Evolutionary conservation across 1,139 yeast species (phyloP).

Genomic region (Scheffersomyces stambukii): DNA sequence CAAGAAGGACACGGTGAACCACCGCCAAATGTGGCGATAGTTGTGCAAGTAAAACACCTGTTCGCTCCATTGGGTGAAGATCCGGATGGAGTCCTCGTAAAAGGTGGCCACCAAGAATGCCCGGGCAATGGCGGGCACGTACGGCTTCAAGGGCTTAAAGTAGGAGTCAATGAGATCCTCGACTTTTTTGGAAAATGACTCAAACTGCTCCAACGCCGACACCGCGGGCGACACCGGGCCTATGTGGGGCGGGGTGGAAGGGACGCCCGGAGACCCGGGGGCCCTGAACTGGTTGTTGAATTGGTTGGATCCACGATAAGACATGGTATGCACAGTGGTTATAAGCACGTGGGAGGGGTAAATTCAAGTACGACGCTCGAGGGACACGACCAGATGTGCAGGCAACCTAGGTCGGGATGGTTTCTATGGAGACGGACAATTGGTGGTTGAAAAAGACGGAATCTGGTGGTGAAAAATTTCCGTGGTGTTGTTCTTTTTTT

Average conservation of each 20-base stretch:
- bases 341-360: too few species aligned
- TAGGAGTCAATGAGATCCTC: slow-evolving; percentile 47
- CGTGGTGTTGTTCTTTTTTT: too few species aligned
- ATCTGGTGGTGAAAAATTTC: too few species aligned
- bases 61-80: slow-evolving; percentile 84
- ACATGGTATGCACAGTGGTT: too few species aligned
- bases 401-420: too few species aligned
- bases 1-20: slow-evolving; percentile 72
- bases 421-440: too few species aligned
- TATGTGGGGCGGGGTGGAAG: slow-evolving; percentile 15
- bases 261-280: slow-evolving; percentile 6
- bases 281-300: slow-evolving; percentile 27
- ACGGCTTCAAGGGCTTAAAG: slow-evolving; percentile 57
- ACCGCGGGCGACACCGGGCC: slow-evolving; percentile 23
- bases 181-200: slow-evolving; percentile 38
- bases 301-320: slow-evolving; percentile 33
- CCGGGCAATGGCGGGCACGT: slow-evolving; percentile 83
- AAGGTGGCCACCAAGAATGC: slow-evolving; percentile 92
- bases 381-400: too few species aligned
- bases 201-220: slow-evolving; percentile 38
- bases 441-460: too few species aligned
- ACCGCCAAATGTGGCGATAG: slow-evolving; percentile 75
- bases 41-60: slow-evolving; percentile 82
- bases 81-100: slow-evolving; percentile 84
- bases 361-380: too few species aligned